A percentile compares a stretch with the other conserved stretches of the same genome.
Evolutionary conservation across 371 early-diverging fungal species (phyloP).

Genomic region (Mucor lusitanicus): DNA sequence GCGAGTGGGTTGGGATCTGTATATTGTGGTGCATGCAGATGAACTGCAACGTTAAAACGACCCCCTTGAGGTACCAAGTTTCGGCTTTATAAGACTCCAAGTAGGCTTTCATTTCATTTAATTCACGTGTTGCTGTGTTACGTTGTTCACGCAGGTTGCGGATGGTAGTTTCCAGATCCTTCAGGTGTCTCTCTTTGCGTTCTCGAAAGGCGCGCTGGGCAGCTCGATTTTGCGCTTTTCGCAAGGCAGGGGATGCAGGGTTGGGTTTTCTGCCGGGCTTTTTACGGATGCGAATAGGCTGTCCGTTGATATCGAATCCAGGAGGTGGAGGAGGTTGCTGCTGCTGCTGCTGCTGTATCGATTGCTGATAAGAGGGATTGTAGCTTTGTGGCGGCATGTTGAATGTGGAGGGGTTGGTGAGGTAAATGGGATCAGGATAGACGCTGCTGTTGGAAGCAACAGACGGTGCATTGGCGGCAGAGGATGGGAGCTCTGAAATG

Average conservation of each 20-base stretch:
- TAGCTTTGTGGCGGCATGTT: neutral
- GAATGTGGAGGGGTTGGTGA: neutral
- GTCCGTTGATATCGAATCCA: slow-evolving; percentile 14
- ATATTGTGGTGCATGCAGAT: slow-evolving; percentile 44
- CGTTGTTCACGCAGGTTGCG: slow-evolving; percentile 44
- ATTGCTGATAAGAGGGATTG: neutral
- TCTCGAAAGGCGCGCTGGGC: slow-evolving; percentile 81
- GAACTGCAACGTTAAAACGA: slow-evolving; percentile 53
- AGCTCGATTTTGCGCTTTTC: slow-evolving; percentile 80
- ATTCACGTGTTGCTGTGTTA: slow-evolving; percentile 41
- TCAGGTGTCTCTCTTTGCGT: slow-evolving; percentile 72
- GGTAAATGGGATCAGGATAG: neutral
- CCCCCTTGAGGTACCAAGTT: slow-evolving; percentile 58
- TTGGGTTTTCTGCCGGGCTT: slow-evolving; percentile 79
- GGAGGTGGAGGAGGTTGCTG: neutral
- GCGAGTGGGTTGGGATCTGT: slow-evolving; percentile 41
- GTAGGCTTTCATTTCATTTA: slow-evolving; percentile 40
- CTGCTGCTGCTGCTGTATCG: neutral
- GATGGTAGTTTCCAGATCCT: slow-evolving; percentile 50
- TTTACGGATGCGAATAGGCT: slow-evolving; percentile 24
- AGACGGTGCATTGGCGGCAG: neutral
- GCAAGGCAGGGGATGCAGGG: slow-evolving; percentile 63
- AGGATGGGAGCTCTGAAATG: neutral
- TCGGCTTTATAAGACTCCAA: slow-evolving; percentile 60
- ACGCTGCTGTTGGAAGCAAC: neutral